Base-by-base conservation (phyloP, 176 grass and related monocot species). In the Lolium rigidum region DNA sequence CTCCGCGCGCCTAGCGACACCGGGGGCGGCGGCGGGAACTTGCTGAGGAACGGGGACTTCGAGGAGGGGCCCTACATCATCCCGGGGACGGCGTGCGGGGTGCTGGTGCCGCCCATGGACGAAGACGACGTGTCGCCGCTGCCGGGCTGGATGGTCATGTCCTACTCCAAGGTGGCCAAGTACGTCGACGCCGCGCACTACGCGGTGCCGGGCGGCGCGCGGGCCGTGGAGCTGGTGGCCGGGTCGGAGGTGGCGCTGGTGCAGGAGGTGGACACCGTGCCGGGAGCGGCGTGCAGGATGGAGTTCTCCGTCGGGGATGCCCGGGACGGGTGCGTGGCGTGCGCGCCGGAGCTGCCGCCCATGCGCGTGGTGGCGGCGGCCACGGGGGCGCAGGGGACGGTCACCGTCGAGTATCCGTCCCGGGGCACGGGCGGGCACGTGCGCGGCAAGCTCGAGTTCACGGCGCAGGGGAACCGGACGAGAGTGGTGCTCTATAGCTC, bases 141-240 rank as follows among this genome's bases (percentile, higher is more conserved):
- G 25, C 88, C 94, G 0, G 94, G 94, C 20, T 97, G 94, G 94
- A 92, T 90, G 90, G 86, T 97, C 38, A 75, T 79, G 89, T 90
- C 89, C 14, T 48, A 79, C 68, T 80, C 82, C 62, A 90, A 87
- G 74, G 64, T 57, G 56, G 89, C 76, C 41, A 82, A 91, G 85
- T 91, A 82, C 86, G 54, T 88, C 1, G 85, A 91, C 76, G 58
- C 85, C 4, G 77, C 71, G 75, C 89, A 88, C 89, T 81, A 37
- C 76, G 26, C 43, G 39, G 81, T 88, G 61, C 90, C 85, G 7
- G 51, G 8, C 1, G 90, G 90, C n/a, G 38, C 46, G 20, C 85
- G 82, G n/a, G 90, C 90, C 18, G 82, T 88, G 39, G 77, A 82
- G 89, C 65, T 90, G 22, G 85, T 87, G 37, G 85, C 57, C 18